phyloP scores from a whole-genome alignment of 768 basidiomycete species.

The Mrakia blollopis region DNA sequence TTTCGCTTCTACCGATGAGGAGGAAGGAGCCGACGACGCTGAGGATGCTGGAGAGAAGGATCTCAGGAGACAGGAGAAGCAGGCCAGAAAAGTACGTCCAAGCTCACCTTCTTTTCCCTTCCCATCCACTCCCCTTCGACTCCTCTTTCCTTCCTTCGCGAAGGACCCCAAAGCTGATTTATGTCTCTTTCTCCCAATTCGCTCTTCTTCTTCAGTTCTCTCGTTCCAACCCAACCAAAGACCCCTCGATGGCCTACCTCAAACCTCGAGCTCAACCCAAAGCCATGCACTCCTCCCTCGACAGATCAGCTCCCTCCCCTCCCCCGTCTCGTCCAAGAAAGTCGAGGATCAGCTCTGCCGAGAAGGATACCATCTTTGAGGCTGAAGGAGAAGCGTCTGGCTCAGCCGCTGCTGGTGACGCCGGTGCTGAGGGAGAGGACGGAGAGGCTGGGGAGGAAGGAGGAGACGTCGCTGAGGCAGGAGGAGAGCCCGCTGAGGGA shows the following conservation, averaged over 20 bases:
- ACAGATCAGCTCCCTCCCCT: neutral
- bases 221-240: conserved; percentile 3
- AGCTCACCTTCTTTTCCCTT: neutral
- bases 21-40: neutral
- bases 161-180: neutral
- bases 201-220: neutral
- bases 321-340: neutral
- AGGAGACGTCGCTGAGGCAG: too few relatives aligned
- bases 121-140: neutral
- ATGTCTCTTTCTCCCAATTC: neutral
- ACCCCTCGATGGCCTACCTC: conserved; percentile 11
- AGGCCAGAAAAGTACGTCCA: neutral
- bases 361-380: neutral
- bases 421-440: too few relatives aligned
- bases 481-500: too few relatives aligned
- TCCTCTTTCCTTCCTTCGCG: neutral
- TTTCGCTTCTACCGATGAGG: neutral
- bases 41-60: conserved; percentile 7
- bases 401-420: neutral
- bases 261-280: conserved; percentile 14
- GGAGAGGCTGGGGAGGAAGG: too few relatives aligned
- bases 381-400: neutral
- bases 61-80: conserved; percentile 7
- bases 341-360: neutral
- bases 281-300: conserved; percentile 4